Evolutionary conservation across 495 filamentous ascomycete genomes (phyloP).

Genomic region (Neurospora sp.): DNA sequence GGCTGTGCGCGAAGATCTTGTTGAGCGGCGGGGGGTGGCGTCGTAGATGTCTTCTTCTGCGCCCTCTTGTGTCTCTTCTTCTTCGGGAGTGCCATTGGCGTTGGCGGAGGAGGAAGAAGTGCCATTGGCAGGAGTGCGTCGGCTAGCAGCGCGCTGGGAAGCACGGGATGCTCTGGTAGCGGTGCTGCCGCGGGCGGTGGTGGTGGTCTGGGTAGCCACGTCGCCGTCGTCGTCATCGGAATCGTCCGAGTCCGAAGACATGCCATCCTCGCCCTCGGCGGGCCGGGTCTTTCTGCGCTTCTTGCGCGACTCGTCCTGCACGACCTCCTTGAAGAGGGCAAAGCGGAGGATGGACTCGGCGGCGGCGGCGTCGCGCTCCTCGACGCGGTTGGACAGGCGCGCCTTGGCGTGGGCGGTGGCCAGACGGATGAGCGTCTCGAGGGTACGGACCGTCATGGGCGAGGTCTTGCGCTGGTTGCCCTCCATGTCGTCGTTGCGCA

Average conservation of each 20-base stretch:
- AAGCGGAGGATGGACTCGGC: conserved; percentile 89
- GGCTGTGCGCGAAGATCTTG: conserved; percentile 9
- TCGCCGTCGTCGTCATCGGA: conserved; percentile 29
- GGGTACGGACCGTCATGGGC: conserved; percentile 92
- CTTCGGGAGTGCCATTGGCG: conserved; percentile 8
- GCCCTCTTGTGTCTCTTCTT: conserved; percentile 14
- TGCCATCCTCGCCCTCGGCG: conserved; percentile 22
- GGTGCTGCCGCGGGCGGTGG: background rate
- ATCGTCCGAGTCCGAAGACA: conserved; percentile 18
- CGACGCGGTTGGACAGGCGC: conserved; percentile 82
- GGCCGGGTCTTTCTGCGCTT: conserved; percentile 48
- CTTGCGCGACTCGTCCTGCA: conserved; percentile 79
- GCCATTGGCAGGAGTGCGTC: conserved; percentile 9
- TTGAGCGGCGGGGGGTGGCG: conserved; percentile 29
- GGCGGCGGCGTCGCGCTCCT: conserved; percentile 78
- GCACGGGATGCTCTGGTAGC: conserved; percentile 9
- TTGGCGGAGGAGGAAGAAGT: background rate
- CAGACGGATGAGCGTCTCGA: conserved; percentile 95
- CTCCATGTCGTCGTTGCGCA: conserved; percentile 93
- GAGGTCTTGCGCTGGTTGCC: conserved; percentile 88
- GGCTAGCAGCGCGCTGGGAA: conserved; percentile 17
- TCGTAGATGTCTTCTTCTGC: conserved; percentile 30
- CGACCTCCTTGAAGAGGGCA: conserved; percentile 94
- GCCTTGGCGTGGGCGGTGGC: conserved; percentile 95
- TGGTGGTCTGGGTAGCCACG: conserved; percentile 19